These are phyloP conservation scores for Saturnispora ahearnii DNA, from an alignment of 805 yeast genomes.

Conservation along the genomic window DNA sequence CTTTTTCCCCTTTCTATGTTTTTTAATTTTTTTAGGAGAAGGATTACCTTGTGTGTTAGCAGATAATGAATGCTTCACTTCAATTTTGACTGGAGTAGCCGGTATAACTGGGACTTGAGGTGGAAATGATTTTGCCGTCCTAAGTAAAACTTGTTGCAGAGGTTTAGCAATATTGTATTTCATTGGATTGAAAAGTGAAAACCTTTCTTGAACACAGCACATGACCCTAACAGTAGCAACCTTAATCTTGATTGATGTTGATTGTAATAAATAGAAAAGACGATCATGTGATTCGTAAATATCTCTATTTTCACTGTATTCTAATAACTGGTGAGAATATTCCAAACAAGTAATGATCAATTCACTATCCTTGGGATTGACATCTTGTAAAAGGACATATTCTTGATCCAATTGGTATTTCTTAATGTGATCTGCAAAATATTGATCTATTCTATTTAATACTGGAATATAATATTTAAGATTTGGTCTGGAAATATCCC, in stretches of 20 bases:
- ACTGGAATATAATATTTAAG: conserved; percentile 70
- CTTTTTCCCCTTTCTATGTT: conserved; percentile 11
- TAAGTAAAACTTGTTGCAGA: conserved; percentile 38
- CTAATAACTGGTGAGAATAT: conserved; percentile 56
- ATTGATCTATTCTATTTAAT: conserved; percentile 63
- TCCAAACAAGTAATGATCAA: conserved; percentile 44
- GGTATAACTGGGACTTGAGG: conserved; percentile 28
- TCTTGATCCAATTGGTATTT: conserved; percentile 45
- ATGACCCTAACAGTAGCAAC: conserved; percentile 44
- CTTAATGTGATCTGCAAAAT: conserved; percentile 44
- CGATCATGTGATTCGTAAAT: conserved; percentile 61
- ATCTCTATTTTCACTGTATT: conserved; percentile 58
- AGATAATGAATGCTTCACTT: conserved; percentile 21
- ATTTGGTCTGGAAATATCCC: conserved; percentile 34
- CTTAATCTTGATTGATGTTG: conserved; percentile 52
- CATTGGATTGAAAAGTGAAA: conserved; percentile 36
- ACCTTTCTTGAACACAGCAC: conserved; percentile 54
- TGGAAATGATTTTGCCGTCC: conserved; percentile 37
- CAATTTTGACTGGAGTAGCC: conserved; percentile 14
- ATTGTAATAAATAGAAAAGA: conserved; percentile 47
- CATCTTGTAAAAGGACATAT: conserved; percentile 36
- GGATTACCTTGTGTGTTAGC: conserved; percentile 10
- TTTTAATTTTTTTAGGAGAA: conserved; percentile 5
- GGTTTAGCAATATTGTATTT: conserved; percentile 37
- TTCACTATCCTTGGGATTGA: conserved; percentile 38